Evolutionary conservation across 805 yeast genomes (phyloP).

Genomic region (Blastobotrys robertii): DNA sequence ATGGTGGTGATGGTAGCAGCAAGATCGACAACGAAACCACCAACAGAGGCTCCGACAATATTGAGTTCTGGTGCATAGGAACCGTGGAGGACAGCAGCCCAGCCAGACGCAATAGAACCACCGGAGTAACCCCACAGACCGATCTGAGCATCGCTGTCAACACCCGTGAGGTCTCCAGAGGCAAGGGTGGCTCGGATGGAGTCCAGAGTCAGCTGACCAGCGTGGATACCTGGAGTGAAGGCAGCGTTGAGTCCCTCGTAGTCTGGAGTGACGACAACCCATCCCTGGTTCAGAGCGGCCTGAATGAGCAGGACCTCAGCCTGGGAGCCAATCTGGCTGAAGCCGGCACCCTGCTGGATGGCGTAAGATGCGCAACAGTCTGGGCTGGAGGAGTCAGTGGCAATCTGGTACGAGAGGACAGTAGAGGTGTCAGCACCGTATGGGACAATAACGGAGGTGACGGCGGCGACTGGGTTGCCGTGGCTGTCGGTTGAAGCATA

Average conservation of each 20-base stretch:
- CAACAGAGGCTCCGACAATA: constrained; percentile 20
- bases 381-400: constrained; percentile 17
- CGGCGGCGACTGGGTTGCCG: constrained; percentile 20
- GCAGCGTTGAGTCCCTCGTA: constrained; percentile 24
- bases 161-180: constrained; percentile 2
- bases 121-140: constrained; percentile 4
- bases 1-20: constrained; percentile 11
- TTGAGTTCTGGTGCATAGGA: constrained; percentile 22
- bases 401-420: constrained; percentile 17
- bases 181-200: constrained; percentile 19
- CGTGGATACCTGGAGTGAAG: constrained; percentile 21
- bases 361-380: constrained; percentile 21
- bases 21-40: constrained; percentile 17
- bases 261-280: constrained; percentile 19
- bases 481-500: constrained; percentile 19
- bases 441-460: constrained; percentile 23
- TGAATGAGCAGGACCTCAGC: constrained; percentile 9
- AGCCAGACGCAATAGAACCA: constrained; percentile 10
- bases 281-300: constrained; percentile 13
- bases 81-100: constrained; percentile 21
- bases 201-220: constrained; percentile 22
- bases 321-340: constrained; percentile 1
- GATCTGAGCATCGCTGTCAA: neutral
- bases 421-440: constrained; percentile 5
- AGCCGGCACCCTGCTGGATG: constrained; percentile 4